A percentile compares a stretch with the other conserved stretches of the same genome.
These are phyloP conservation scores for Botrytis aclada DNA, from an alignment of 2,329 filamentous ascomycete genomes.

Conservation along the genomic window DNA sequence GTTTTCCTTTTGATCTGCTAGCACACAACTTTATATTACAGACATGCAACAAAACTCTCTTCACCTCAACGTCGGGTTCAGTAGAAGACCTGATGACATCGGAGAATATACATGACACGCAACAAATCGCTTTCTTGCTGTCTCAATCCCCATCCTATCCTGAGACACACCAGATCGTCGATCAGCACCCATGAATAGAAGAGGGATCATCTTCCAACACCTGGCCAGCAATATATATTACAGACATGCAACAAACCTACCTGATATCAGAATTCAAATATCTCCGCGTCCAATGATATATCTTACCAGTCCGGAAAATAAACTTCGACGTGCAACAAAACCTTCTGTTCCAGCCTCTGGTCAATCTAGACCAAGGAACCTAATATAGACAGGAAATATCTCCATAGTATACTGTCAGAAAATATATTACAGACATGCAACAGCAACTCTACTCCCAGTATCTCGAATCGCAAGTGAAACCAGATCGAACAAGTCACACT, in stretches of 20 bases:
- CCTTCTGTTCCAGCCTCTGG: background rate
- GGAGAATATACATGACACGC: background rate
- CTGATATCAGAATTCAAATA: background rate
- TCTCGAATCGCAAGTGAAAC: background rate
- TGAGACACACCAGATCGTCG: background rate
- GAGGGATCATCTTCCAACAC: too few relatives aligned
- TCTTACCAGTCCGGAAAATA: background rate
- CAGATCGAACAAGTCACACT: background rate
- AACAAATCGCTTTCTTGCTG: background rate
- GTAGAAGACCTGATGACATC: background rate
- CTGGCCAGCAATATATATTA: background rate
- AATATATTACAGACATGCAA: background rate
- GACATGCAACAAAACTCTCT: background rate
- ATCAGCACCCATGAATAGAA: background rate
- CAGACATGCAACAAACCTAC: background rate
- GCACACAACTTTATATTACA: background rate
- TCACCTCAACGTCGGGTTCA: background rate
- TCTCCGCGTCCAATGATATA: background rate
- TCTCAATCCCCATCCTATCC: background rate
- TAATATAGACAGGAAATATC: background rate
- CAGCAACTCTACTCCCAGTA: background rate
- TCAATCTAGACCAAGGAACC: background rate
- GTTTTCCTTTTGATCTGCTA: background rate
- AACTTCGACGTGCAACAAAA: constrained; percentile 1
- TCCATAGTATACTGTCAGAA: background rate